Evolutionary conservation across 768 basidiomycete genomes (phyloP), one percentile per base, ranked within the genome.

Genomic region (Galerina sulciceps): DNA sequence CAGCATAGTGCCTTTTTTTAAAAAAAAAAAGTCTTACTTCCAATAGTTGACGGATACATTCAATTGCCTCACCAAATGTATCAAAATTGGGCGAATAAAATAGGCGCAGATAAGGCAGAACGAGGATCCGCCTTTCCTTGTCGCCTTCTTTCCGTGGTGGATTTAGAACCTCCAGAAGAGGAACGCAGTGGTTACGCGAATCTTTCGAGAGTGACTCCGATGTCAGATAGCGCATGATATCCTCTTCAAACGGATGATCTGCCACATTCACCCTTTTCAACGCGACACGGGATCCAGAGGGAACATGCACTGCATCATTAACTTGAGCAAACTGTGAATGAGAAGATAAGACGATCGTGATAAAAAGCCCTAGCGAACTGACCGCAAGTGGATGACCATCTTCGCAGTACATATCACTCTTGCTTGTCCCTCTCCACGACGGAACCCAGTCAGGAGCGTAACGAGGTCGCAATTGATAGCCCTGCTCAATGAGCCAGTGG

Each of bases 1-100:
- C 13, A 11, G 23, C 10, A 44, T 10, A 6, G 22, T 4, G 18
- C n/a, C n/a, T n/a, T n/a, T 6, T 6, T 26, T 26, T 26, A 26
- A 6, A 26, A 6, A 26, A 3, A 26, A 26, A 26, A 6, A 26
- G 26, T 6, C 43, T 2, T 35, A 73, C 78, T 66, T 78, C 73
- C 22, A 79, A 67, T 1, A 76, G 34, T 47, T 78, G 75, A 0
- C 62, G 45, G 20, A 75, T 61, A 42, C 69, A 76, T 6, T 69
- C 71, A 0, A 78, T 47, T 1, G 65, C 69, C 61, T 79, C 78
- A 0, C 77, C 76, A 6, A 76, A 48, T 0, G 74, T 77, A 26
- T 68, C 58, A 35, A 79, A 73, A 0, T 42, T 64, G 0, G 76
- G 76, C 11, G 71, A 57, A 35, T 71, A 45, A 55, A 55, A 70